These are phyloP conservation scores for Amaranthus cruentus DNA, from an alignment of 148 eudicot species.

Conservation along the genomic window DNA sequence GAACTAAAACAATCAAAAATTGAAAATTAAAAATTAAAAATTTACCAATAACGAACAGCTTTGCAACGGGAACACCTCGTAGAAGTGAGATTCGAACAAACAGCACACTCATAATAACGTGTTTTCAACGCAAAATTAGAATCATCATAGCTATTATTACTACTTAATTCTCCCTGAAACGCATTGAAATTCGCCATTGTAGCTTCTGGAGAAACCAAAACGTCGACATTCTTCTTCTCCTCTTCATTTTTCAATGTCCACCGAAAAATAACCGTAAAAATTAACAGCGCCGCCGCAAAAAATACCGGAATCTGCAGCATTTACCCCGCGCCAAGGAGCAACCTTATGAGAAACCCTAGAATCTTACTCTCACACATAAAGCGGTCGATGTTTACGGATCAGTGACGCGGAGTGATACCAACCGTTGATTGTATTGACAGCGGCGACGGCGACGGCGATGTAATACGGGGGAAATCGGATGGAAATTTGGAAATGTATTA, in stretches of 20 bases:
- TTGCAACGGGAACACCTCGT: slow-evolving; percentile 32
- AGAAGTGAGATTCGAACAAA: slow-evolving; percentile 16
- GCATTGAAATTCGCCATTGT: slow-evolving; percentile 8
- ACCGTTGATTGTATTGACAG: slow-evolving; percentile 10
- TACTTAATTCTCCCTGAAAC: neutral
- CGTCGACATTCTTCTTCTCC: slow-evolving; percentile 3
- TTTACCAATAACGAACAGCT: slow-evolving; percentile 36
- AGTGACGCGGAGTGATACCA: neutral
- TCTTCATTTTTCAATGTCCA: slow-evolving; percentile 30
- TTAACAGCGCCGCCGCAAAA: slow-evolving; percentile 17
- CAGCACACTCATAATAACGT: slow-evolving; percentile 26
- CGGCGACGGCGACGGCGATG: slow-evolving; percentile 29
- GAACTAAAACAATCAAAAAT: neutral
- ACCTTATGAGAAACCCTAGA: slow-evolving; percentile 16
- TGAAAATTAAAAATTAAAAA: neutral
- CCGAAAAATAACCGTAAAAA: slow-evolving; percentile 29
- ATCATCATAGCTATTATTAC: neutral
- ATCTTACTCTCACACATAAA: slow-evolving; percentile 21
- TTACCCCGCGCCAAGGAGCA: slow-evolving; percentile 23
- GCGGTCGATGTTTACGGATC: neutral
- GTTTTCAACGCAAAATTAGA: neutral
- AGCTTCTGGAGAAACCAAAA: neutral
- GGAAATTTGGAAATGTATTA: slow-evolving; percentile 23
- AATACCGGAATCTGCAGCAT: slow-evolving; percentile 31
- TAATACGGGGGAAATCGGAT: slow-evolving; percentile 5